phyloP scores from a whole-genome alignment of 768 basidiomycete species.

The Mycena capillaripes region DNA sequence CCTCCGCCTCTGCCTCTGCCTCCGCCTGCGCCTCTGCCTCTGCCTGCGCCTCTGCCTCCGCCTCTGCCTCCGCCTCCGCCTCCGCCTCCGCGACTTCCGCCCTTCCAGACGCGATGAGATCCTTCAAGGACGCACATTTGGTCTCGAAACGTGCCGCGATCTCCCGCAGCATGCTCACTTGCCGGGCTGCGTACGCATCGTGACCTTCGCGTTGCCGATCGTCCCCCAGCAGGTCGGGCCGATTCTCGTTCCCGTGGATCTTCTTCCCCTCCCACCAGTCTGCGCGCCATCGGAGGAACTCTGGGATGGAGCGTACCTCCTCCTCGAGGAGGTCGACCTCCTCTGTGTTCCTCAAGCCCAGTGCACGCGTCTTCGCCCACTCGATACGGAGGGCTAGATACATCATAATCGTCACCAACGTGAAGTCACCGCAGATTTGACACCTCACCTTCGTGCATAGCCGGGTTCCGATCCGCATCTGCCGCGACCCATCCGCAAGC shows the following conservation, averaged over 20 bases:
- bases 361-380: conserved; percentile 17
- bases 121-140: background rate
- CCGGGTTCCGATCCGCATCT: conserved; percentile 2
- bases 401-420: background rate
- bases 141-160: background rate
- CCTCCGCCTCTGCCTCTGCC: background rate
- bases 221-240: background rate
- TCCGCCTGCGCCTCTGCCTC: background rate
- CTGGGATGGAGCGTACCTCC: conserved; percentile 19
- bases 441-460: conserved; percentile 10
- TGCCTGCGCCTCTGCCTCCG: background rate
- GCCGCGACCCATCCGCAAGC: background rate
- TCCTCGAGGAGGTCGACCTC: conserved; percentile 31
- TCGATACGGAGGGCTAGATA: conserved; percentile 12
- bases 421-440: background rate
- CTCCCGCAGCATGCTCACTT: background rate
- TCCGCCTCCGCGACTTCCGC: background rate
- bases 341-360: conserved; percentile 10
- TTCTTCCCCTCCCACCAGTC: conserved; percentile 10
- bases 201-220: conserved; percentile 2
- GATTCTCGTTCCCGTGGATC: background rate
- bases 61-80: background rate
- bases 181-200: conserved; percentile 5
- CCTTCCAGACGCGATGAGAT: background rate
- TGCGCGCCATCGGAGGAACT: conserved; percentile 19